Base-by-base conservation (phyloP, 495 filamentous ascomycete genomes). In the Aspergillus bertholletiae region DNA sequence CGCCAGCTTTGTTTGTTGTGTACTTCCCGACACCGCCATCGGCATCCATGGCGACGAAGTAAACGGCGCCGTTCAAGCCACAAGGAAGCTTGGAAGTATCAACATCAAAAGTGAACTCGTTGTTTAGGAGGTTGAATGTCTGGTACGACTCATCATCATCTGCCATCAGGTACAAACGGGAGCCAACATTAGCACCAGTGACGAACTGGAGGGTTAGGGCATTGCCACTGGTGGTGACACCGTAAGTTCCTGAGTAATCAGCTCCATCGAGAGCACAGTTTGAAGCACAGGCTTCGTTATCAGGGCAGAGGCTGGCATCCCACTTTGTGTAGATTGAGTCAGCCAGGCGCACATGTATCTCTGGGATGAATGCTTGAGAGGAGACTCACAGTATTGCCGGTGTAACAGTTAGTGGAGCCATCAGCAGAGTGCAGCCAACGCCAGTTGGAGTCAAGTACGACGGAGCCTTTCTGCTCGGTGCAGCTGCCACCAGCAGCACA, bases 391-490 rank as follows among this genome's bases (percentile, higher is more conserved):
- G 71, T 68, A 62, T 79, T 81, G 37, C 82, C 84, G 40, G 76
- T 80, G 66, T 86, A 88, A 79, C 84, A 88, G 70, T 87, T 87
- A 50, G 72, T 78, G 59, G 64, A 80, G 46, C 72, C 73, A 23
- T 72, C 64, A 13, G 65, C 69, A 1, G 70, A 65, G 58, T 86
- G 84, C 23, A 82, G 64, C 81, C 81, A 84, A 21, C 84, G 78
- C 79, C 84, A 88, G 67, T 85, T 87, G 57, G 84, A 66, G 64
- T 89, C 86, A 49, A 88, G 71, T 26, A 86, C 83, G 51, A 89
- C 70, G 12, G 75, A 81, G 44, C 78, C 83, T 18, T 65, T 57
- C 49, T 75, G 64, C 17, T 72, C 64, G 8, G 75, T 76, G 70
- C 85, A 88, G 27, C 74, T 78, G 23, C 71, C 77, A 34, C 57